Percentiles rank a stretch among this genome's conserved stretches.
These are phyloP conservation scores for Teunomyces panamensis DNA, from an alignment of 805 yeast genomes.

Conservation along the genomic window DNA sequence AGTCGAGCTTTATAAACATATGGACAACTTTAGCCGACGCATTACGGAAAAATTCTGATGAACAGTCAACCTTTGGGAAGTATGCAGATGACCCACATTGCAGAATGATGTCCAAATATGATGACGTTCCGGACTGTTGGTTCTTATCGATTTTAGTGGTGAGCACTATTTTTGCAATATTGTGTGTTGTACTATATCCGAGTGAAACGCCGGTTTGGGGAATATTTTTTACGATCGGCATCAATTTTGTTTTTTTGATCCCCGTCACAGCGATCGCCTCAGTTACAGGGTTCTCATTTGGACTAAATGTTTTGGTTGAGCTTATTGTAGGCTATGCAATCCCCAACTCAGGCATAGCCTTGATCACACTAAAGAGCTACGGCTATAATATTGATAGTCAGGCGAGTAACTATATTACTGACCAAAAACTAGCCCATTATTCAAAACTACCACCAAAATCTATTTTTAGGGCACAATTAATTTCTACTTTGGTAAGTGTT, in stretches of 20 bases:
- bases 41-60: slow-evolving; percentile 9
- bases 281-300: slow-evolving; percentile 47
- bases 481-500: slow-evolving; percentile 16
- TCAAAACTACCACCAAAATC: slow-evolving; percentile 22
- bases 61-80: background rate
- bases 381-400: slow-evolving; percentile 31
- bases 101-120: slow-evolving; percentile 21
- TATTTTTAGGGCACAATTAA: slow-evolving; percentile 22
- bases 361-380: slow-evolving; percentile 48
- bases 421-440: slow-evolving; percentile 35
- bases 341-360: slow-evolving; percentile 54
- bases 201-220: slow-evolving; percentile 60
- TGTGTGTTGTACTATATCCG: slow-evolving; percentile 30
- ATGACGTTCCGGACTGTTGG: slow-evolving; percentile 23
- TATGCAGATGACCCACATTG: slow-evolving; percentile 19
- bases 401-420: slow-evolving; percentile 31
- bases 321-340: slow-evolving; percentile 55
- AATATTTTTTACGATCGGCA: slow-evolving; percentile 49
- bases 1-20: slow-evolving; percentile 34
- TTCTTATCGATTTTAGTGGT: slow-evolving; percentile 17
- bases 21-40: slow-evolving; percentile 27
- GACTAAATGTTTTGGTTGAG: slow-evolving; percentile 53
- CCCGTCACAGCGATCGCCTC: slow-evolving; percentile 50
- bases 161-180: slow-evolving; percentile 22
- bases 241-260: slow-evolving; percentile 49